Evolutionary conservation across 805 yeast genomes (phyloP), one percentile per base, ranked within the genome.

Genomic region (Teunomyces aglyptinius): DNA sequence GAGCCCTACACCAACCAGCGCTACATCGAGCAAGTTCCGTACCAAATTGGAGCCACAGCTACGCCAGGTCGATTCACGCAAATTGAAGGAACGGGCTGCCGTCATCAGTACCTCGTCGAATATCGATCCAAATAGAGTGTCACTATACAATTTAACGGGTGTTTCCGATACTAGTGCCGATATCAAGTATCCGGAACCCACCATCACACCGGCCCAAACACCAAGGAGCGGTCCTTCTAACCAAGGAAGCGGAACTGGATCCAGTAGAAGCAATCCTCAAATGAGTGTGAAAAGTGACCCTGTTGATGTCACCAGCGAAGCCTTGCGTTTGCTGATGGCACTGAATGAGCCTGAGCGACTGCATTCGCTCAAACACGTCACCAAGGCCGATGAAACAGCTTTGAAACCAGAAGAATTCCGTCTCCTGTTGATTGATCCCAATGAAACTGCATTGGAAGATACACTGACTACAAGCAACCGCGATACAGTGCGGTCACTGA

Each of bases 181-280:
- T 13, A 26, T 13, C 20, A 58, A 48, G 43, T 60, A 59, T 45
- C 65, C 65, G 3, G 63, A 57, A 8, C 64, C 64, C 6, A 49
- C 52, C 28, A 40, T 58, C 13, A 50, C 58, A 24, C 48, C 47
- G 27, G 26, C 43, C 7, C 43, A 39, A 13, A 50, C 59, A 2
- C 59, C 59, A 5, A 31, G 33, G 24, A 20, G 31, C 15, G 26
- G 28, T 33, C 12, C 35, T 15, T 20, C 20, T 29, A 19, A 36
- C 15, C 26, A 35, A 10, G 38, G 38, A 19, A 43, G 46, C n/a
- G 20, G 29, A 6, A 12, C 46, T 6, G 38, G 38, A n/a, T 36
- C 49, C 6, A 29, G 38, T 11, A 28, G 15, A 18, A 26, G 38
- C 27, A 33, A 26, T n/a, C 42, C 38, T 7, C 39, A 36, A n/a